These are phyloP conservation scores for Arthrobotrys entomopaga DNA, from an alignment of 2,329 filamentous ascomycete species.

Conservation along the genomic window DNA sequence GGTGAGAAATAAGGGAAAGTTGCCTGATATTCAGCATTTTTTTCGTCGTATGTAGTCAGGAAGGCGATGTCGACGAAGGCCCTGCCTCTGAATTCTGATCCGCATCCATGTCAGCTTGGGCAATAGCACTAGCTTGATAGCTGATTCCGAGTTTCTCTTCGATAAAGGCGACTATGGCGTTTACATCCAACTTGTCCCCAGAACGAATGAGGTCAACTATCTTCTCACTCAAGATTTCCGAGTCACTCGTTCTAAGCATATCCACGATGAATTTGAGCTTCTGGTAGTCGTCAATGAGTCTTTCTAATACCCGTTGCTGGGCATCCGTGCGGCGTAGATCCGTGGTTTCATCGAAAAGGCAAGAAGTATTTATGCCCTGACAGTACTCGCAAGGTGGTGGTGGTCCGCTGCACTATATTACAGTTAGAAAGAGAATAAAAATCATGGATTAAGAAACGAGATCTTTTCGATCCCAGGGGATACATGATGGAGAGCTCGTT, in stretches of 20 bases:
- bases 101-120: not conserved
- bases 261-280: slow-evolving; percentile 12
- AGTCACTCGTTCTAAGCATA: not conserved
- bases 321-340: slow-evolving; percentile 19
- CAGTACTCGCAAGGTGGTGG: slow-evolving; percentile 14
- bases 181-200: slow-evolving; percentile 4
- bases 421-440: not conserved
- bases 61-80: no score
- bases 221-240: not conserved
- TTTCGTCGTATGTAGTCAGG: no score
- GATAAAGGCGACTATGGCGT: not conserved
- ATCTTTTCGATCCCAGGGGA: not conserved
- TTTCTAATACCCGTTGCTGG: slow-evolving; percentile 1
- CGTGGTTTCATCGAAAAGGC: slow-evolving; percentile 7
- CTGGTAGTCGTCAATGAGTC: not conserved
- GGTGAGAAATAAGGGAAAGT: no score
- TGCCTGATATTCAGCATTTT: no score
- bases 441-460: not conserved
- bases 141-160: slow-evolving; percentile 1
- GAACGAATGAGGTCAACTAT: slow-evolving; percentile 7
- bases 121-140: not conserved
- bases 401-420: slow-evolving; percentile 11
- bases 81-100: no score
- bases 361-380: not conserved
- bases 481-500: not conserved